phyloP scores from a whole-genome alignment of 148 eudicot genomes.

The Agrostemma githago region DNA sequence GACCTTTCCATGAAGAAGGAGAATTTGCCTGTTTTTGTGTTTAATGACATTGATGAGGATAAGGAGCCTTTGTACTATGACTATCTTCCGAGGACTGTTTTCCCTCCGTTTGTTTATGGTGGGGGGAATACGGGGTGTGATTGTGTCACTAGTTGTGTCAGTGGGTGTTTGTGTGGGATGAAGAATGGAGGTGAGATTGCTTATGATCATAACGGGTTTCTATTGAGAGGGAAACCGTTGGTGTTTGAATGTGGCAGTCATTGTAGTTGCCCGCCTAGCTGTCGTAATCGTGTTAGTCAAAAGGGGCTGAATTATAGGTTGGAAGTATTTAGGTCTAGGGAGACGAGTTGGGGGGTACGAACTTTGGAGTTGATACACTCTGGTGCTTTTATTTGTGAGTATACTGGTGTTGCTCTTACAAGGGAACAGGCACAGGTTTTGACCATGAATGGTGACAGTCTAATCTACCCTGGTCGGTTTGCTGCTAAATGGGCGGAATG shows the following conservation, averaged over 20 bases:
- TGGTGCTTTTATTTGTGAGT: conserved; percentile 87
- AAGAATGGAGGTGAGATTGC: conserved; percentile 87
- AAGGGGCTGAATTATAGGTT: conserved; percentile 58
- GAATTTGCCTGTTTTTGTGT: conserved; percentile 54
- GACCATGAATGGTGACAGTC: conserved; percentile 69
- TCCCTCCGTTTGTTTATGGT: conserved; percentile 57
- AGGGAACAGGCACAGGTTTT: conserved; percentile 65
- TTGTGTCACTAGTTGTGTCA: conserved; percentile 55
- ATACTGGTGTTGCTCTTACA: conserved; percentile 70
- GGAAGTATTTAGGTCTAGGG: conserved; percentile 81
- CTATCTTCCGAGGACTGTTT: conserved; percentile 48
- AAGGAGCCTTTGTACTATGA: conserved; percentile 62
- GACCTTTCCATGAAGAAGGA: conserved; percentile 70
- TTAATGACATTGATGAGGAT: conserved; percentile 65
- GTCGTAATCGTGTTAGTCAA: conserved; percentile 82
- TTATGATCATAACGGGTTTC: conserved; percentile 63
- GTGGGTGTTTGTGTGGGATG: conserved; percentile 52
- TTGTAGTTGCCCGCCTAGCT: conserved; percentile 69
- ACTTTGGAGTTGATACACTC: conserved; percentile 75
- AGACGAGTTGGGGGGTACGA: conserved; percentile 83
- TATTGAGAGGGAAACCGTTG: conserved; percentile 78
- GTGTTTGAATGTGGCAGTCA: conserved; percentile 70
- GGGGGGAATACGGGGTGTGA: conserved; percentile 51
- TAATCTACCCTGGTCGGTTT: conserved; percentile 69
- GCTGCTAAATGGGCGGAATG: conserved; percentile 71